phyloP scores from a whole-genome alignment of 1,284 basidiomycete genomes.

The Mycena citricolor region DNA sequence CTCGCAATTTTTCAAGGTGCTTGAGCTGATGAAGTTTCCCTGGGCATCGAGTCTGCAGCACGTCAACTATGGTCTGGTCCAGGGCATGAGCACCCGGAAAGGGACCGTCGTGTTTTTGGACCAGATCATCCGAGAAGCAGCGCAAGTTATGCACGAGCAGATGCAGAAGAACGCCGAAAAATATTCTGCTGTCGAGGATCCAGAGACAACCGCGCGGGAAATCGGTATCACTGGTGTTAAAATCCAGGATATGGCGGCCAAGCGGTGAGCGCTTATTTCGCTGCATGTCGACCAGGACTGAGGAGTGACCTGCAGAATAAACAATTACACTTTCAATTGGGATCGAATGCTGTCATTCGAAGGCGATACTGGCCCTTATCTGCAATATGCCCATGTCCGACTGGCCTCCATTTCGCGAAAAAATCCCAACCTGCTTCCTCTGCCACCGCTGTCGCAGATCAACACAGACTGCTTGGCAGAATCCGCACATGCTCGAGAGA shows the following conservation, averaged over 20 bases:
- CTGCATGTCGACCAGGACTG: slow-evolving; percentile 2
- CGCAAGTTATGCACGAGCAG: slow-evolving; percentile 92
- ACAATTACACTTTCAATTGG: slow-evolving; percentile 97
- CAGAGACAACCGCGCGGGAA: slow-evolving; percentile 78
- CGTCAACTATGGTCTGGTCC: slow-evolving; percentile 91
- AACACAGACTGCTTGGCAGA: slow-evolving; percentile 69
- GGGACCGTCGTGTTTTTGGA: slow-evolving; percentile 97
- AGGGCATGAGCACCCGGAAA: slow-evolving; percentile 96
- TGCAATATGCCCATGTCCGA: slow-evolving; percentile 97
- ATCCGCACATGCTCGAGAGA: slow-evolving; percentile 80
- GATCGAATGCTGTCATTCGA: slow-evolving; percentile 95
- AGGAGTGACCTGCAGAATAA: slow-evolving; percentile 59
- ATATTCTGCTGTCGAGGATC: slow-evolving; percentile 88
- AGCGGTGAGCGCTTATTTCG: slow-evolving; percentile 55
- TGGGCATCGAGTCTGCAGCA: slow-evolving; percentile 86
- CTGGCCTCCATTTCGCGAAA: slow-evolving; percentile 92
- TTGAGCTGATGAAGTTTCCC: slow-evolving; percentile 87
- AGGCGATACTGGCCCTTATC: slow-evolving; percentile 94
- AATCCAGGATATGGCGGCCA: slow-evolving; percentile 97
- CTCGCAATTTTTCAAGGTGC: slow-evolving; percentile 92
- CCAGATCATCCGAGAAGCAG: slow-evolving; percentile 91
- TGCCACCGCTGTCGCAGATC: slow-evolving; percentile 68
- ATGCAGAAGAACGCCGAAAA: slow-evolving; percentile 96
- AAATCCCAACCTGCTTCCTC: slow-evolving; percentile 86
- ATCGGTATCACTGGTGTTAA: slow-evolving; percentile 97